phyloP scores from a whole-genome alignment of 352 stramenopile species.

The Pythium rishiriense region DNA sequence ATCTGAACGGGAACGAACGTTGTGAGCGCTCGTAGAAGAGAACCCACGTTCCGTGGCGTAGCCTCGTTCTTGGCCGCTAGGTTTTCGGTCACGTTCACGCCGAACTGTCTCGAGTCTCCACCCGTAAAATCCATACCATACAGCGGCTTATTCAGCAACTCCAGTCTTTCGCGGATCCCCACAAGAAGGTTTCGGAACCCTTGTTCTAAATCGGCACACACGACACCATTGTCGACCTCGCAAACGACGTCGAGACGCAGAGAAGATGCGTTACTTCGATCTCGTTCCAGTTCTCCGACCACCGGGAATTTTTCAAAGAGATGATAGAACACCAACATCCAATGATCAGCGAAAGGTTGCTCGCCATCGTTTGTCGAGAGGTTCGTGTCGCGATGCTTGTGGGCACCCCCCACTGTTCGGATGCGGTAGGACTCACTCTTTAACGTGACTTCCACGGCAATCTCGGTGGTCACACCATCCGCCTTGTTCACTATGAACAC shows the following conservation, averaged over 20 bases:
- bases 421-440: conserved; percentile 55
- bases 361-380: no score
- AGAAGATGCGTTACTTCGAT: neutral
- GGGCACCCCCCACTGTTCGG: conserved; percentile 27
- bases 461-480: neutral
- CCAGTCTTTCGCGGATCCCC: conserved; percentile 45
- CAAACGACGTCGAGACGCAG: no score
- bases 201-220: neutral
- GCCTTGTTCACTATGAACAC: no score
- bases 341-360: conserved; percentile 27
- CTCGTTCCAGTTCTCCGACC: conserved; percentile 3
- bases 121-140: neutral
- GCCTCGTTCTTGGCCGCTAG: neutral
- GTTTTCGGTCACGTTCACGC: no score
- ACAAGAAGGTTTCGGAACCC: conserved; percentile 18
- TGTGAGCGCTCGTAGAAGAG: conserved; percentile 41
- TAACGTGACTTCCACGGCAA: conserved; percentile 26
- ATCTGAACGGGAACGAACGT: conserved; percentile 74
- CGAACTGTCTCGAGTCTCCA: no score
- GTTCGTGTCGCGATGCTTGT: no score
- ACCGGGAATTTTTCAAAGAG: conserved; percentile 39
- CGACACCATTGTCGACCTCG: no score
- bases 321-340: conserved; percentile 32
- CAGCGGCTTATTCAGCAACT: conserved; percentile 57
- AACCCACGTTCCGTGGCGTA: neutral